A percentile compares a stretch with the other conserved stretches of the same genome.
Evolutionary conservation across 2,329 filamentous ascomycete species (phyloP).

Genomic region (Ophiostoma novo-ulmi): DNA sequence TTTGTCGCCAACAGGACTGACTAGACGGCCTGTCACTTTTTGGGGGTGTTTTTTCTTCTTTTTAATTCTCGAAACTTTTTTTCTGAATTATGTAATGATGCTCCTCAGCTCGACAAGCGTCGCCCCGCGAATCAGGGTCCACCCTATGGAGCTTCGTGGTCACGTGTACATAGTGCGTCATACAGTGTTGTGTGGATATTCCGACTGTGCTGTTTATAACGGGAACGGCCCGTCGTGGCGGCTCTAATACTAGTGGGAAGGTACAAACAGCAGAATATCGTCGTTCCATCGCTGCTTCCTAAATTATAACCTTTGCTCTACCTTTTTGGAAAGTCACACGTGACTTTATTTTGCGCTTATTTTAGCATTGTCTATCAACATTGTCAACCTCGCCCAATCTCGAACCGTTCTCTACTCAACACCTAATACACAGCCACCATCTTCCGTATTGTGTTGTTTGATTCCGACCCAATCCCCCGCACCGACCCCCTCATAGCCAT

Average conservation of each 20-base stretch:
- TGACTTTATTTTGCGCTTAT: too few relatives aligned
- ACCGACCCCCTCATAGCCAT: too few relatives aligned
- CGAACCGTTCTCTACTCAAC: too few relatives aligned
- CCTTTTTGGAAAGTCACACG: too few relatives aligned
- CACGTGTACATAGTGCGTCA: not conserved
- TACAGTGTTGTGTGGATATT: not conserved
- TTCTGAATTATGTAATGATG: constrained; percentile 14
- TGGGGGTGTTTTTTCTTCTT: constrained; percentile 2
- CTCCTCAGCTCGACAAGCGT: constrained; percentile 1
- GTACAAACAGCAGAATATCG: not conserved
- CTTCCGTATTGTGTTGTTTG: too few relatives aligned
- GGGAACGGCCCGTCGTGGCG: not conserved
- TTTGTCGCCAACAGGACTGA: not conserved
- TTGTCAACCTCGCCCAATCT: too few relatives aligned
- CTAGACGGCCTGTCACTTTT: constrained; percentile 7
- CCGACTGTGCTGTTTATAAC: not conserved
- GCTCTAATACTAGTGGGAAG: not conserved
- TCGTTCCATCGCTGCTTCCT: not conserved
- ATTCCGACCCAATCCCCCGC: too few relatives aligned
- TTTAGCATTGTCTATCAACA: too few relatives aligned
- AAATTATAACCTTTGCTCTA: not conserved
- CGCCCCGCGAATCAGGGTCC: constrained; percentile 14
- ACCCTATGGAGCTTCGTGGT: not conserved
- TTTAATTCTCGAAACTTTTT: constrained; percentile 9
- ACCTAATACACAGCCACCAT: too few relatives aligned